Conservation (phyloP, 2,329 filamentous ascomycete species). For the Trichoderma sp. region DNA sequence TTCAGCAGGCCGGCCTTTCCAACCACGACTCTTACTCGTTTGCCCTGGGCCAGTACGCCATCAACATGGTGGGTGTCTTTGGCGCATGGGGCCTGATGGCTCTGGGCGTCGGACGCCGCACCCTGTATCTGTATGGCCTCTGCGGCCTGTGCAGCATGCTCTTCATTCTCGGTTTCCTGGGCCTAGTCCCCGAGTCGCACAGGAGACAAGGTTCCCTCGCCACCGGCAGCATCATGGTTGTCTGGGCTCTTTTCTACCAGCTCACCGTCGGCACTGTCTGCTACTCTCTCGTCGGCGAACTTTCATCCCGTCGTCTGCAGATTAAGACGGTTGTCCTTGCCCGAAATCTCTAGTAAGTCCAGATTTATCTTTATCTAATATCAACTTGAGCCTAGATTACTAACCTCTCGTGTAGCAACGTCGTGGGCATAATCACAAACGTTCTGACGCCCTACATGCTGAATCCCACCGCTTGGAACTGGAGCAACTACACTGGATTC, state of each 20-base stretch:
- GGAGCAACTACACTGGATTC: constrained; percentile 84
- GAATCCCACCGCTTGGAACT: constrained; percentile 84
- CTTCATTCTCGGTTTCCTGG: constrained; percentile 80
- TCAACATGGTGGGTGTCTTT: constrained; percentile 79
- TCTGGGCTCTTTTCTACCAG: constrained; percentile 83
- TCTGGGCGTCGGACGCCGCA: constrained; percentile 70
- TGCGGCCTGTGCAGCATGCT: constrained; percentile 75
- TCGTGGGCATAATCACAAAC: constrained; percentile 78
- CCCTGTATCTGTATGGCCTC: constrained; percentile 75
- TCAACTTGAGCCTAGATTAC: neutral
- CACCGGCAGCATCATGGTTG: constrained; percentile 81
- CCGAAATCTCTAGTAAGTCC: constrained; percentile 68
- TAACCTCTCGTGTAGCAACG: constrained; percentile 54
- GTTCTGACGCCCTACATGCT: constrained; percentile 92
- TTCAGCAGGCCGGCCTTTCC: constrained; percentile 59
- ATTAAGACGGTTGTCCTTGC: constrained; percentile 91
- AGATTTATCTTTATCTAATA: neutral
- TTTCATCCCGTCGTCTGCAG: constrained; percentile 79
- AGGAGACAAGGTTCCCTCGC: constrained; percentile 66
- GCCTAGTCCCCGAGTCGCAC: constrained; percentile 65
- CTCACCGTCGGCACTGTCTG: constrained; percentile 85
- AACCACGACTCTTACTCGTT: constrained; percentile 58
- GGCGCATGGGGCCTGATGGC: constrained; percentile 82
- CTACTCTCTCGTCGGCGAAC: constrained; percentile 83
- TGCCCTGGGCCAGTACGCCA: constrained; percentile 64